A percentile compares a stretch with the other conserved stretches of the same genome.
These are phyloP conservation scores for Chlorencoelia australis DNA, from an alignment of 2,329 filamentous ascomycete species.

Conservation along the genomic window DNA sequence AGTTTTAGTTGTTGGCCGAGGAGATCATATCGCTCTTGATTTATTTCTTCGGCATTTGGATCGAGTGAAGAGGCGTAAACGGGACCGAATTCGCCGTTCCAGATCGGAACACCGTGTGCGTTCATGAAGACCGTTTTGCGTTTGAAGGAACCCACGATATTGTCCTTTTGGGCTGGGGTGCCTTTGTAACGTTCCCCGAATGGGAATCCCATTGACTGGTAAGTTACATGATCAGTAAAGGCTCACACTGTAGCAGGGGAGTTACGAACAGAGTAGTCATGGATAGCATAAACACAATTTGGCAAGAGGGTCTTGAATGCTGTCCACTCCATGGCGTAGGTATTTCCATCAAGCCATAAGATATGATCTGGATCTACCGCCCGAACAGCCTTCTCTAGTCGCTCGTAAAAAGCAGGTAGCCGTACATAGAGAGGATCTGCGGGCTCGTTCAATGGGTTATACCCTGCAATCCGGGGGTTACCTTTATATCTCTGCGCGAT, in stretches of 20 bases:
- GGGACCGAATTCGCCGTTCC: constrained; percentile 43
- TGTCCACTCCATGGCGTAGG: constrained; percentile 42
- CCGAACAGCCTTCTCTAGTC: constrained; percentile 31
- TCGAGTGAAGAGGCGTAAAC: constrained; percentile 29
- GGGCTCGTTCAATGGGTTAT: constrained; percentile 27
- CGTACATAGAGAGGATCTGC: constrained; percentile 27
- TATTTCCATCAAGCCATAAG: constrained; percentile 42
- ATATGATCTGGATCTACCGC: constrained; percentile 38
- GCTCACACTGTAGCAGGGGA: no score
- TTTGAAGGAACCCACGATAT: constrained; percentile 31
- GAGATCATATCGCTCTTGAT: constrained; percentile 35
- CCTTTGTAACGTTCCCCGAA: constrained; percentile 33
- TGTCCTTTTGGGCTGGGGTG: constrained; percentile 32
- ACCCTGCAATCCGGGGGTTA: constrained; percentile 30
- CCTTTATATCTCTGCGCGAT: constrained; percentile 33
- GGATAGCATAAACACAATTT: constrained; percentile 41
- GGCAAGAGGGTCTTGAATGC: constrained; percentile 34
- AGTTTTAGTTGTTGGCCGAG: constrained; percentile 39
- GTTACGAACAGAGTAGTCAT: constrained; percentile 43
- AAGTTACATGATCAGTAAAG: no score
- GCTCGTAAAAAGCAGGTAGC: constrained; percentile 33
- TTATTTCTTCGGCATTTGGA: constrained; percentile 29
- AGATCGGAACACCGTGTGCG: constrained; percentile 33
- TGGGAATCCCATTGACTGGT: constrained; percentile 41
- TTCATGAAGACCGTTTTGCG: constrained; percentile 37